Base-by-base conservation (phyloP, 2,329 filamentous ascomycete genomes). In the Aspergillus ibericus region DNA sequence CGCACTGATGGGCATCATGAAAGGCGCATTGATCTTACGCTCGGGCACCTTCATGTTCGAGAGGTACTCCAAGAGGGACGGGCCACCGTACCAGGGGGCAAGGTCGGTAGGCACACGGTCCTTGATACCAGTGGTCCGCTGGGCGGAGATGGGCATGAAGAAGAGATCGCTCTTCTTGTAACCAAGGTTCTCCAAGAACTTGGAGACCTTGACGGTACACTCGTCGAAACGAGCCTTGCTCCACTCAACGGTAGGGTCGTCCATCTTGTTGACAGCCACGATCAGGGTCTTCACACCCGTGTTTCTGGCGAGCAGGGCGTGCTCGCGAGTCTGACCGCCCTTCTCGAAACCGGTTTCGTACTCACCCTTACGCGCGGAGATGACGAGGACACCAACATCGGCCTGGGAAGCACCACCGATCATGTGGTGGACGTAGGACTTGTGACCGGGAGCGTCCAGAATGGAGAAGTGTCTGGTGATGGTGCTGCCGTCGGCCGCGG, bases 261-360 rank as follows among this genome's bases (percentile, higher is more conserved):
- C 95, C 96, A 99, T 99, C 84, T 99, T 99, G 86, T 99, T 99
- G 74, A 97, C 93, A 54, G 85, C 95, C 29, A 99, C 88, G 47
- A 98, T 83, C 56, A 99, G 84, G 80, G 97, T 97, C 83, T 96
- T 96, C 60, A 99, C 95, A 78, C 95, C 95, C 75, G 96, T 93
- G 0, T 96, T 99, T 81, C 98, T 96, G 67, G 96, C 96, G 73
- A 99, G 84, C 82, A 99, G 92, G 57, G 96, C 95, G 78, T 98
- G 93, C 84, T 99, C 95, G 74, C 95, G 87, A 55, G 95, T 99
- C 78, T 99, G 95, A 36, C 95, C 93, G 63, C 95, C 95, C 81
- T 89, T 90, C 70, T 99, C 95, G 75, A 99, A 99, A 51, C 95
- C 95, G 34, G 95, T 98, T 80, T 99, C 95, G 77, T 98, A 99